These are phyloP conservation scores for Syzygium aromaticum DNA, from an alignment of 345 rosid genomes.

Conservation along the genomic window DNA sequence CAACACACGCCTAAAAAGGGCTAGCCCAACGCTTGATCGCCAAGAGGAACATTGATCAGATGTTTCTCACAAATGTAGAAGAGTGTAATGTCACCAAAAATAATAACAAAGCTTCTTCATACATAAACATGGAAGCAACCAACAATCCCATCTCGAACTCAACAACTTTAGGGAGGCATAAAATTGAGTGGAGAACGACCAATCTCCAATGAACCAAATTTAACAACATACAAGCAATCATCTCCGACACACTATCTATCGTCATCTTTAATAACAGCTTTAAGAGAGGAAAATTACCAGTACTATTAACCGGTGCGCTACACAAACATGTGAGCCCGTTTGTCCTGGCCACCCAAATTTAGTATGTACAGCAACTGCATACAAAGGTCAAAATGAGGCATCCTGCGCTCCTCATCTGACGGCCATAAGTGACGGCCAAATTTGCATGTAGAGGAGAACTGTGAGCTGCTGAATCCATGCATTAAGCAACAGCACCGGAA, in stretches of 20 bases:
- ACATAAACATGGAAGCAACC: background rate
- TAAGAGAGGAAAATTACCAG: background rate
- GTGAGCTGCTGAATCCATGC: conserved; percentile 1
- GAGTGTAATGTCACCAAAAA: background rate
- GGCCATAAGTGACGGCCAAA: background rate
- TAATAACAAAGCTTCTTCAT: background rate
- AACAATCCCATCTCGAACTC: background rate
- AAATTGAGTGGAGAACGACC: background rate
- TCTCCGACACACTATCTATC: background rate
- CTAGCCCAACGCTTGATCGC: background rate
- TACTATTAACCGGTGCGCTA: background rate
- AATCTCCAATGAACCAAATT: conserved; percentile 2
- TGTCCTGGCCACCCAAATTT: background rate
- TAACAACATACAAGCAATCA: background rate
- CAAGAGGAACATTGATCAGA: background rate
- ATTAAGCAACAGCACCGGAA: background rate
- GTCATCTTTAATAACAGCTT: background rate
- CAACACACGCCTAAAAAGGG: background rate
- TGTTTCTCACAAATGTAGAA: background rate
- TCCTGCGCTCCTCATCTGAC: background rate
- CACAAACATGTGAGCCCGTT: background rate
- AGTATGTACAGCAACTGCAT: background rate
- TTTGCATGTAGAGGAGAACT: background rate
- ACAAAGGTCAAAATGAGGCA: background rate
- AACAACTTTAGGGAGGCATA: background rate